Evolutionary conservation across 306 rosid genomes (phyloP), one percentile per base, ranked within the genome.

Genomic region (Sicyos edulis): DNA sequence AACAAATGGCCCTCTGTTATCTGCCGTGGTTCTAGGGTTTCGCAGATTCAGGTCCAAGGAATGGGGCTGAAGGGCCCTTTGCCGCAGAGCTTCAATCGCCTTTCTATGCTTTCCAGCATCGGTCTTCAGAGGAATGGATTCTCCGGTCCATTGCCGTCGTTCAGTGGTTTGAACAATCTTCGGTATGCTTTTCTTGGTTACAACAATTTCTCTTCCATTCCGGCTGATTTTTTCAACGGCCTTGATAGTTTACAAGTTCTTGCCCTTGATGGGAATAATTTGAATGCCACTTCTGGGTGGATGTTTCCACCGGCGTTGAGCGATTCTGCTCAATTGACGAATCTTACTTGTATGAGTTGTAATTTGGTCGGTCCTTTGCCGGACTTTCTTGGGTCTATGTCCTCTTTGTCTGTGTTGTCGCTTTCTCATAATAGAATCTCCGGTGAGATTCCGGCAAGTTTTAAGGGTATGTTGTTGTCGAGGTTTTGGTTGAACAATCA

Each of bases 11-110:
- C 76, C 9, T 82, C 74, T 73, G 80, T 95, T n/a, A 78, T 44
- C 81, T 95, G 99, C 64, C 14, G 69, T 2, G 89, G 77, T 0
- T 10, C 59, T 63, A 81, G 92, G 20, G 92, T 83, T 15, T 9
- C 83, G 14, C 99, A 95, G 83, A 89, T 95, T 89, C 96, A 95
- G 70, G 84, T 90, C 7, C 89, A 89, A 76, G 69, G 78, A 5
- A 7, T 91, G 6, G 89, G 83, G 55, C 80, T 95, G 59, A 75
- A 66, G 1, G 99, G 99, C 9, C 88, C 92, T 58, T 76, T 95
- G 19, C 96, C 99, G 0, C 75, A 53, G 63, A 86, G 81, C 70
- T 78, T 95, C 52, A 89, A 89, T 87, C 75, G 83, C 74, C 97
- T 95, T 7, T 34, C 84, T 8, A 72, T 59, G 81, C 96, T 95